A percentile compares a stretch with the other conserved stretches of the same genome.
These are phyloP conservation scores for Penicillium sp. DNA, from an alignment of 2,329 filamentous ascomycete genomes.

Conservation along the genomic window DNA sequence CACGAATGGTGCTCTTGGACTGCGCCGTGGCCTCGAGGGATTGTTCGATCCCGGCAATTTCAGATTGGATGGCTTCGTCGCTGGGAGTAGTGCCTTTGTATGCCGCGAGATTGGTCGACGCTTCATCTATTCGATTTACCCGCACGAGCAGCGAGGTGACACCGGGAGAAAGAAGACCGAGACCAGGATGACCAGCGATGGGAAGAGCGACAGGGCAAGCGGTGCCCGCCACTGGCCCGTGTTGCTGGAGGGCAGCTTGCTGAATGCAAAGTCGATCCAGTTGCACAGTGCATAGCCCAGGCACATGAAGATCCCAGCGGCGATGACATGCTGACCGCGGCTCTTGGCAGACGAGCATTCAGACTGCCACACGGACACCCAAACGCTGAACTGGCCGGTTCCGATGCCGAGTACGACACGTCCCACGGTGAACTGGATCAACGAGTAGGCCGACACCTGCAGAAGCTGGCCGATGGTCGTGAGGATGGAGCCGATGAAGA, in stretches of 20 bases:
- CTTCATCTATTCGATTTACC: slow-evolving; percentile 51
- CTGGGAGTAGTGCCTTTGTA: slow-evolving; percentile 45
- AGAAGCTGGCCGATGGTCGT: slow-evolving; percentile 47
- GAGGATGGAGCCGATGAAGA: slow-evolving; percentile 45
- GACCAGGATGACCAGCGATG: slow-evolving; percentile 50
- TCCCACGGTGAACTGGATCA: slow-evolving; percentile 48
- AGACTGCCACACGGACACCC: slow-evolving; percentile 49
- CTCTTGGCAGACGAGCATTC: slow-evolving; percentile 48
- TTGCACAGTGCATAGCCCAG: slow-evolving; percentile 26
- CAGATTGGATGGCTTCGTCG: slow-evolving; percentile 40
- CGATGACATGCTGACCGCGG: slow-evolving; percentile 48
- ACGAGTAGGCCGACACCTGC: slow-evolving; percentile 42
- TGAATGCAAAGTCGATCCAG: slow-evolving; percentile 51
- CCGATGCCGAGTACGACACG: slow-evolving; percentile 50
- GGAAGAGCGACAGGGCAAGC: slow-evolving; percentile 54
- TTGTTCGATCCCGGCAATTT: slow-evolving; percentile 50
- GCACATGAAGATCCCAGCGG: slow-evolving; percentile 45
- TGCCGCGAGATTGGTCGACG: slow-evolving; percentile 43
- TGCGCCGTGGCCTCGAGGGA: slow-evolving; percentile 44
- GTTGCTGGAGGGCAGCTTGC: slow-evolving; percentile 41
- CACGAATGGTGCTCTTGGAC: slow-evolving; percentile 45
- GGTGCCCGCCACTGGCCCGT: slow-evolving; percentile 53
- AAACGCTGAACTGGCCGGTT: slow-evolving; percentile 47
- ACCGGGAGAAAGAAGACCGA: slow-evolving; percentile 52
- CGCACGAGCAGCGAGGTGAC: slow-evolving; percentile 55